Conservation (phyloP, 2,329 filamentous ascomycete genomes). For the Aspergillus glaucus region DNA sequence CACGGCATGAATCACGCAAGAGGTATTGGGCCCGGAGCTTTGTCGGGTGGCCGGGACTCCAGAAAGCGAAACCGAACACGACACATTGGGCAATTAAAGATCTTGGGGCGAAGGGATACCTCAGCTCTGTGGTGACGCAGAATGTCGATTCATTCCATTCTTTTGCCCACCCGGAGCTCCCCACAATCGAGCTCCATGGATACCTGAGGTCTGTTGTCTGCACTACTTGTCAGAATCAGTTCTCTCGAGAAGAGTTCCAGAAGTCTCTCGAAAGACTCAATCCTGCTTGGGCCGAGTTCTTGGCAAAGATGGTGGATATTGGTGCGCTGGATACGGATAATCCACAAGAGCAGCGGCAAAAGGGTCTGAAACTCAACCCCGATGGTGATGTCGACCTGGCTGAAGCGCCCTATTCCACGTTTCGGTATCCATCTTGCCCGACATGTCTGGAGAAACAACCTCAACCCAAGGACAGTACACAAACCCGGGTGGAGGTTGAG, state of each 20-base stretch:
- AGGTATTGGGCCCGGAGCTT: conserved; percentile 95
- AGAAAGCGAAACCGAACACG: conserved; percentile 70
- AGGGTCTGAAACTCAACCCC: conserved; percentile 76
- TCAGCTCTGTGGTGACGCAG: conserved; percentile 79
- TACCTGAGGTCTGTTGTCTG: conserved; percentile 79
- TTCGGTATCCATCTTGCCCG: conserved; percentile 86
- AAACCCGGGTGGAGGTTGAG: conserved; percentile 62
- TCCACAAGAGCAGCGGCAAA: conserved; percentile 58
- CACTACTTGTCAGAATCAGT: conserved; percentile 66
- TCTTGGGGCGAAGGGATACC: conserved; percentile 64
- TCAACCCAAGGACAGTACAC: conserved; percentile 48
- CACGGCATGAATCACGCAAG: conserved; percentile 76
- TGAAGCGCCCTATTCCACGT: conserved; percentile 78
- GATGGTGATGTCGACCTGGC: conserved; percentile 93
- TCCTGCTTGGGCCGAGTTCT: conserved; percentile 74
- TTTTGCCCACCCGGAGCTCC: conserved; percentile 64
- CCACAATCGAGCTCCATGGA: conserved; percentile 83
- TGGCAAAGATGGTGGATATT: conserved; percentile 62
- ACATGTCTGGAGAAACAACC: conserved; percentile 64
- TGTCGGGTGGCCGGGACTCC: conserved; percentile 79
- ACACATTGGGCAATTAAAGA: conserved; percentile 71
- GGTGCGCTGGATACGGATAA: conserved; percentile 76
- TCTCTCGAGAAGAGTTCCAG: conserved; percentile 70
- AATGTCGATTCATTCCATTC: conserved; percentile 95
- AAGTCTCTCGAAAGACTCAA: conserved; percentile 69